phyloP scores from a whole-genome alignment of 129 eudicot genomes.

The Ambrosia artemisiifolia region DNA sequence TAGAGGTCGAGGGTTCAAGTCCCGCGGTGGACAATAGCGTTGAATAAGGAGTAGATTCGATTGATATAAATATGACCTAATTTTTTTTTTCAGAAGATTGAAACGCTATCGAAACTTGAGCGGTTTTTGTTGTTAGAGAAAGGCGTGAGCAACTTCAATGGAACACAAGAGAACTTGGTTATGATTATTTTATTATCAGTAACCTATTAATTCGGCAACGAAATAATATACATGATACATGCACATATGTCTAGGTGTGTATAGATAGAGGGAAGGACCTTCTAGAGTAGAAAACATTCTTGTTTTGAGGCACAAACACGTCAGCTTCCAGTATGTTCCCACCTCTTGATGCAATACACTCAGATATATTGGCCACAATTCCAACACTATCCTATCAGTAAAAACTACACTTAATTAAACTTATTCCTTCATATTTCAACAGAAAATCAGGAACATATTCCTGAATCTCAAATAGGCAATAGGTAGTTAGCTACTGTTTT shows the following conservation, averaged over 20 bases:
- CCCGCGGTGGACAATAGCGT: no score
- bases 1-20: no score
- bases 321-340: slow-evolving; percentile 90
- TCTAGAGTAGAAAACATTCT: slow-evolving; percentile 84
- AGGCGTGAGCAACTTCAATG: no score
- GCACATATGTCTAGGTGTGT: not conserved
- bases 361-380: slow-evolving; percentile 88
- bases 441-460: not conserved
- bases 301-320: slow-evolving; percentile 84
- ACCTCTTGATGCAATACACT: slow-evolving; percentile 88
- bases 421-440: not conserved
- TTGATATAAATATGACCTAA: no score
- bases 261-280: slow-evolving; percentile 41
- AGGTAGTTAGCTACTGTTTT: not conserved
- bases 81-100: no score
- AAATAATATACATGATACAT: not conserved
- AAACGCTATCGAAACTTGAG: no score
- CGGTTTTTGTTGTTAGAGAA: no score
- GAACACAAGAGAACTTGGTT: no score
- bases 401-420: slow-evolving; percentile 2
- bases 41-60: no score
- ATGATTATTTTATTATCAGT: not conserved
- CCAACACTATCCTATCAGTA: slow-evolving; percentile 73
- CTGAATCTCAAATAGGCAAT: slow-evolving; percentile 2
- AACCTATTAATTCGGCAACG: not conserved